These are phyloP conservation scores for Nepenthes mirabilis DNA, from an alignment of 148 eudicot species.

Conservation along the genomic window DNA sequence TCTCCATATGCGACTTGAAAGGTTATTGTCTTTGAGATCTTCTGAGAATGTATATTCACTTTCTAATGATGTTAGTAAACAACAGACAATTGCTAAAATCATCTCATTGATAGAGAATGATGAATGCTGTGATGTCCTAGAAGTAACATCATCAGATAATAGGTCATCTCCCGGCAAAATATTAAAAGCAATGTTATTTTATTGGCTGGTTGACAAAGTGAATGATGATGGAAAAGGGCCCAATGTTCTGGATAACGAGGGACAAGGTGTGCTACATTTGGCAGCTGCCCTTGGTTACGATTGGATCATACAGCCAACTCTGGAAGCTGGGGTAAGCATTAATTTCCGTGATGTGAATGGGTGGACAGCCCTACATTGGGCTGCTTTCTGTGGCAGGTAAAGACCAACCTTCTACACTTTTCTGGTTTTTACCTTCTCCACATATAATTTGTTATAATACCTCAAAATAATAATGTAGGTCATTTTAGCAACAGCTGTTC, in stretches of 20 bases:
- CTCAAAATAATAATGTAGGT: no score
- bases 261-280: constrained; percentile 59
- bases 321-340: constrained; percentile 47
- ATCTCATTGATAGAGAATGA: constrained; percentile 12
- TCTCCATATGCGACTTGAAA: constrained; percentile 28
- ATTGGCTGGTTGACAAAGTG: constrained; percentile 36
- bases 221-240: constrained; percentile 48
- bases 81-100: constrained; percentile 19
- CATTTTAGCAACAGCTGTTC: no score
- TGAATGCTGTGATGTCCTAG: no score
- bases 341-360: constrained; percentile 63
- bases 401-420: not conserved
- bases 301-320: constrained; percentile 43
- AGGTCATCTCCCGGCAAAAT: not conserved
- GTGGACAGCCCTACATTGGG: constrained; percentile 88
- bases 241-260: constrained; percentile 34
- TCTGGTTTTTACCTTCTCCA: no score
- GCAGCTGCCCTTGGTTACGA: constrained; percentile 66
- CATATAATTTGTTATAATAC: no score
- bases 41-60: constrained; percentile 10
- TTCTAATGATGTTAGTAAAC: constrained; percentile 11
- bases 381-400: constrained; percentile 63
- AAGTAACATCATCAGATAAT: not conserved
- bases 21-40: constrained; percentile 18
- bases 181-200: constrained; percentile 34